Conservation (phyloP, 345 rosid species). For the Linum tenue region DNA sequence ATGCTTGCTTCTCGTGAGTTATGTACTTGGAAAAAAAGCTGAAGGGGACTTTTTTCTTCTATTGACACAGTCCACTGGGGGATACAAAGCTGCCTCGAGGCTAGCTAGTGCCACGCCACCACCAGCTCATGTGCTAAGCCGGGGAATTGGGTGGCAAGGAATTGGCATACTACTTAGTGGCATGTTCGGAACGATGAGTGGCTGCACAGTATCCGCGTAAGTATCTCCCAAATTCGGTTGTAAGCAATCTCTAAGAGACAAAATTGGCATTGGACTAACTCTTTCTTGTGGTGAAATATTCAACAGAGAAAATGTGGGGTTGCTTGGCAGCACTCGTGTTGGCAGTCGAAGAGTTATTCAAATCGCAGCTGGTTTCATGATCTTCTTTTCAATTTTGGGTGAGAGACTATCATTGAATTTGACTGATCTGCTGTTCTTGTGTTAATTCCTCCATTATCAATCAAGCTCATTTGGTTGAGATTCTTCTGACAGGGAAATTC, state of each 20-base stretch:
- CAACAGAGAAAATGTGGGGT: conserved; percentile 85
- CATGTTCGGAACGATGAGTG: conserved; percentile 77
- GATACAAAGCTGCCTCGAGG: conserved; percentile 92
- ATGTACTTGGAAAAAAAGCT: neutral
- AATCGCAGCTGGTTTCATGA: conserved; percentile 96
- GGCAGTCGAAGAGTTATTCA: conserved; percentile 97
- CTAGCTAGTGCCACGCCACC: conserved; percentile 99
- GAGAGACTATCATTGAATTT: conserved; percentile 5
- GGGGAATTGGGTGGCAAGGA: conserved; percentile 99
- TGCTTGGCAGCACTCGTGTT: conserved; percentile 91
- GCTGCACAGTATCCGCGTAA: conserved; percentile 81
- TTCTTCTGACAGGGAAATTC: conserved; percentile 54
- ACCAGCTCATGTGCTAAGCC: conserved; percentile 96
- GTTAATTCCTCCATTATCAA: neutral
- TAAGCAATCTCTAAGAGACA: neutral
- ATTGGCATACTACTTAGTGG: conserved; percentile 82
- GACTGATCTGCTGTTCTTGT: too few species aligned
- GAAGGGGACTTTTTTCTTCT: neutral
- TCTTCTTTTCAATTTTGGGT: conserved; percentile 92
- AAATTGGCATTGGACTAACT: conserved; percentile 9
- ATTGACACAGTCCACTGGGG: conserved; percentile 66
- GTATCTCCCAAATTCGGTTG: conserved; percentile 11
- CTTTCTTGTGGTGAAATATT: neutral
- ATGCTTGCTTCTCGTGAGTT: neutral
- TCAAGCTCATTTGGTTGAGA: neutral